phyloP scores from a whole-genome alignment of 2,329 filamentous ascomycete genomes.

The Piedraia hortae region DNA sequence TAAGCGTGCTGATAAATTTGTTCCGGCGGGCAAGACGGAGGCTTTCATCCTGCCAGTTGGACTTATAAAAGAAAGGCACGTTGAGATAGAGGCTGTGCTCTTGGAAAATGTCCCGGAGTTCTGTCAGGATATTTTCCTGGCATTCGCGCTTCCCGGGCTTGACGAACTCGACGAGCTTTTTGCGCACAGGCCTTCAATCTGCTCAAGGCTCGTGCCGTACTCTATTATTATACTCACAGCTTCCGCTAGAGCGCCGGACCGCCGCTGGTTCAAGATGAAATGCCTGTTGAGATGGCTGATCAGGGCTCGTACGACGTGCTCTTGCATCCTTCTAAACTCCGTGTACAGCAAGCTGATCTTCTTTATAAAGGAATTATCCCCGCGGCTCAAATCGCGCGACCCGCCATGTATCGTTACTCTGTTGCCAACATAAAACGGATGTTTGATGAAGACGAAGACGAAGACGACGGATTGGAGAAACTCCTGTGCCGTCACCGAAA shows the following conservation, averaged over 20 bases:
- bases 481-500: conserved; percentile 78
- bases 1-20: conserved; percentile 78
- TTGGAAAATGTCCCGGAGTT: conserved; percentile 52
- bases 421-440: conserved; percentile 89
- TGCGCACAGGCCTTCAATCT: conserved; percentile 59
- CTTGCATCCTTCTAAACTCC: conserved; percentile 97
- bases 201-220: conserved; percentile 58
- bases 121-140: conserved; percentile 60
- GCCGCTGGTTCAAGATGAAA: conserved; percentile 84
- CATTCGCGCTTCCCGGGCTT: conserved; percentile 68
- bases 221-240: conserved; percentile 61
- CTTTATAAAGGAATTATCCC: conserved; percentile 90
- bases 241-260: conserved; percentile 68
- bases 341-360: conserved; percentile 83
- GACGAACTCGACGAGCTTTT: conserved; percentile 60
- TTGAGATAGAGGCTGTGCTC: conserved; percentile 71
- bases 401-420: conserved; percentile 79
- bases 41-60: conserved; percentile 85
- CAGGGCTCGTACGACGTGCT: conserved; percentile 81
- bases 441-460: conserved; percentile 90
- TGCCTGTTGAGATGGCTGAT: conserved; percentile 72
- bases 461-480: conserved; percentile 86
- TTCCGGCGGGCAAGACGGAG: conserved; percentile 73
- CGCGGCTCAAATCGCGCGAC: conserved; percentile 46
- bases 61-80: conserved; percentile 92